Evolutionary conservation across 768 basidiomycete species (phyloP).

Genomic region (Mycena rebaudengoi): DNA sequence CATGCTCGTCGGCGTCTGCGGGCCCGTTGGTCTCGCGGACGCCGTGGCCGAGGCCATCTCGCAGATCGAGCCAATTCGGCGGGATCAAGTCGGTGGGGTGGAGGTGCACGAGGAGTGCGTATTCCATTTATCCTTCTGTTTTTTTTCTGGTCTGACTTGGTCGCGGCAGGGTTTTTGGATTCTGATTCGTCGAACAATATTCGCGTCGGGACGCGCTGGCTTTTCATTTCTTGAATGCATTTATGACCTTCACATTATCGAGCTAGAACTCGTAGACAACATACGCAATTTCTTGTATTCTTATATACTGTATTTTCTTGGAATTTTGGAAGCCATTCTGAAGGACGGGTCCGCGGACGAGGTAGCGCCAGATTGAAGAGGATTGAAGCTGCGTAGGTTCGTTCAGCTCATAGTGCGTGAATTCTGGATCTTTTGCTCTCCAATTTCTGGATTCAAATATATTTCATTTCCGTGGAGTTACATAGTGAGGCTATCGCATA

Average conservation of each 20-base stretch:
- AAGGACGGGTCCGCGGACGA: no score
- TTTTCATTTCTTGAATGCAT: slow-evolving; percentile 10
- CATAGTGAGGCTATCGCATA: no score
- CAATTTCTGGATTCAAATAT: no score
- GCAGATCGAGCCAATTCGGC: slow-evolving; percentile 41
- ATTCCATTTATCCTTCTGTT: no score
- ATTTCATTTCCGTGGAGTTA: no score
- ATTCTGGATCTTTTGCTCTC: no score
- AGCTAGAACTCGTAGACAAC: slow-evolving; percentile 19
- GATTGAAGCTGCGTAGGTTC: no score
- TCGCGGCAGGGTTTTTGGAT: slow-evolving; percentile 8
- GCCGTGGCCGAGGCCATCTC: slow-evolving; percentile 43
- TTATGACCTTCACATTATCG: background rate
- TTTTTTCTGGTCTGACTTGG: no score
- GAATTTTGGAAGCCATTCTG: background rate
- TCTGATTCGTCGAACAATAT: slow-evolving; percentile 17
- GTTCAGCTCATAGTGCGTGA: no score
- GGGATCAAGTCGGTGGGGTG: slow-evolving; percentile 50
- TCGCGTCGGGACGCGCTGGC: slow-evolving; percentile 21
- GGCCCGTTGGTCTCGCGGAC: slow-evolving; percentile 49
- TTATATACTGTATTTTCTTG: background rate
- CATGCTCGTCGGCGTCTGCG: slow-evolving; percentile 52
- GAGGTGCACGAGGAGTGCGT: slow-evolving; percentile 48
- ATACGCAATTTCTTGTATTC: no score
- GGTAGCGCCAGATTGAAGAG: no score